Conservation (phyloP, 2,329 filamentous ascomycete genomes). For the Clonostachys solani region DNA sequence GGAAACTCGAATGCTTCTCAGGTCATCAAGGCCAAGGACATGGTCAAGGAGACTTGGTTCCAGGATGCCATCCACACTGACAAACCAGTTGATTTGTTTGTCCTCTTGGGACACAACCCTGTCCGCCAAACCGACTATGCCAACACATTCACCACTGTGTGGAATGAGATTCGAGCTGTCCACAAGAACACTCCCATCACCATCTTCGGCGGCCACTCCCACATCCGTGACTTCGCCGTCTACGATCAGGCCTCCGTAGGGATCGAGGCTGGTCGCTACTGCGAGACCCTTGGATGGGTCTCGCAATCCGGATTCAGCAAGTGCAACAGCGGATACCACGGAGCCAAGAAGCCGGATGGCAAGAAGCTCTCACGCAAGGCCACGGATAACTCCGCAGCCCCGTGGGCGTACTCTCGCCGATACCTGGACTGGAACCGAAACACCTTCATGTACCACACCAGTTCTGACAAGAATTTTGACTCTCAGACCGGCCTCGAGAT, state of each 20-base stretch:
- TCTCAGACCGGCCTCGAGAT: slow-evolving; percentile 38
- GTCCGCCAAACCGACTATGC: slow-evolving; percentile 36
- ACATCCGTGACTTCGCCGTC: slow-evolving; percentile 61
- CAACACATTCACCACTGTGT: slow-evolving; percentile 40
- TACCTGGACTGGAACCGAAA: slow-evolving; percentile 66
- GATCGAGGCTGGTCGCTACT: slow-evolving; percentile 61
- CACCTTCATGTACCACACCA: slow-evolving; percentile 61
- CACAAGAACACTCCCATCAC: slow-evolving; percentile 57
- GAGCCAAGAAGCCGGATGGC: slow-evolving; percentile 25
- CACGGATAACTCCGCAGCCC: slow-evolving; percentile 25
- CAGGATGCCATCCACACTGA: slow-evolving; percentile 44
- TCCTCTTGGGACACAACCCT: slow-evolving; percentile 62
- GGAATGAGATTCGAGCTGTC: slow-evolving; percentile 52
- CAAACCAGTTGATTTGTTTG: slow-evolving; percentile 57
- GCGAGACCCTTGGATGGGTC: slow-evolving; percentile 64
- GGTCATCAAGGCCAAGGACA: slow-evolving; percentile 47
- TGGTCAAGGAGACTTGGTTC: slow-evolving; percentile 57
- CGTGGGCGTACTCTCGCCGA: slow-evolving; percentile 47
- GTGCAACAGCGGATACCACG: slow-evolving; percentile 33
- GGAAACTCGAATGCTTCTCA: slow-evolving; percentile 59
- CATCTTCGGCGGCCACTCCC: slow-evolving; percentile 61
- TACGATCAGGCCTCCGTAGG: slow-evolving; percentile 59
- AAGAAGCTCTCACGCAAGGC: slow-evolving; percentile 35
- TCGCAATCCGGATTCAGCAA: slow-evolving; percentile 56
- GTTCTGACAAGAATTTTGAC: slow-evolving; percentile 47